Conservation (phyloP, 768 basidiomycete species). For the Tylopilus rubrobrunneus region DNA sequence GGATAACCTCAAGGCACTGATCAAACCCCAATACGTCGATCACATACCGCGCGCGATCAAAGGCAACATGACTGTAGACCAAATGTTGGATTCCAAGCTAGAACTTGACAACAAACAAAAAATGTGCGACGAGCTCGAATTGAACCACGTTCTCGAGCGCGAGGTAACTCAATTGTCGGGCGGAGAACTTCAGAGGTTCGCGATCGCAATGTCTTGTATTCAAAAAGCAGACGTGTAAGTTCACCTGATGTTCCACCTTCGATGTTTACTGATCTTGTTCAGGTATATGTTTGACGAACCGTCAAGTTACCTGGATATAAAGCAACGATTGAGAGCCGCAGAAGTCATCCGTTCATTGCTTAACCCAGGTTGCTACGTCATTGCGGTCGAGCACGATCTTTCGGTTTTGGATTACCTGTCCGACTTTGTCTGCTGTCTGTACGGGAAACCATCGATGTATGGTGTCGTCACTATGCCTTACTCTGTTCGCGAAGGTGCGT, state of each 20-base stretch:
- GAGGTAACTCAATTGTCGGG: constrained; percentile 86
- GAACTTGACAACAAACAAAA: constrained; percentile 86
- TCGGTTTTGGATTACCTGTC: constrained; percentile 98
- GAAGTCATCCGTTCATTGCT: constrained; percentile 90
- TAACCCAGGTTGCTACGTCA: constrained; percentile 81
- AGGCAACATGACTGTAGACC: constrained; percentile 74
- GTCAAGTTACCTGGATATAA: constrained; percentile 96
- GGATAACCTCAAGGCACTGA: constrained; percentile 96
- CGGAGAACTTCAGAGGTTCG: constrained; percentile 97
- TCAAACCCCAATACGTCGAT: constrained; percentile 99
- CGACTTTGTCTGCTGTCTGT: constrained; percentile 96
- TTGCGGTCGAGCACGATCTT: constrained; percentile 98
- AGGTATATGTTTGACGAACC: constrained; percentile 99
- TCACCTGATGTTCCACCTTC: neutral
- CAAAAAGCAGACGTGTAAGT: constrained; percentile 93
- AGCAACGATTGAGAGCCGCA: constrained; percentile 91
- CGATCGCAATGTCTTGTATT: constrained; percentile 96
- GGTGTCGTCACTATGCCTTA: constrained; percentile 99
- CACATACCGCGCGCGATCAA: constrained; percentile 97
- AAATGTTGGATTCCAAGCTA: constrained; percentile 91
- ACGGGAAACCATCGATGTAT: constrained; percentile 96
- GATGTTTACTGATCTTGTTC: constrained; percentile 7
- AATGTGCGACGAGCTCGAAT: constrained; percentile 83
- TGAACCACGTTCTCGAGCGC: constrained; percentile 81
- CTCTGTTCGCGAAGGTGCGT: constrained; percentile 91